Percentiles rank a stretch among this genome's conserved stretches.
phyloP scores from a whole-genome alignment of 192 early-diverging fungal species.

The Chytriomyces confervae region DNA sequence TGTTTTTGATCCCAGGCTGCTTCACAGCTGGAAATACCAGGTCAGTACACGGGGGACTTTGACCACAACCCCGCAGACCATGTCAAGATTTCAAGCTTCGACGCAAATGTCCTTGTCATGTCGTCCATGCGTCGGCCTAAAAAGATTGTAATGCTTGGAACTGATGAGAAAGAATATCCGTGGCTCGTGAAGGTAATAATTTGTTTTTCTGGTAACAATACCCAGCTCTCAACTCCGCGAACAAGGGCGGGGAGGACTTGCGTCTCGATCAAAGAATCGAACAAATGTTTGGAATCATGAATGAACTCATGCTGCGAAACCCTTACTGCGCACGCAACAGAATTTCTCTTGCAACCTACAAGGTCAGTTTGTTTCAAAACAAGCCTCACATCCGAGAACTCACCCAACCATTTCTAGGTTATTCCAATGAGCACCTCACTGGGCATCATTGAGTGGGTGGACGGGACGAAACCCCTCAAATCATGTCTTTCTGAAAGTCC shows the following conservation, averaged over 20 bases:
- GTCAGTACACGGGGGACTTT: constrained; percentile 67
- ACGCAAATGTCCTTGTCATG: constrained; percentile 69
- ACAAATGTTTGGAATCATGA: constrained; percentile 82
- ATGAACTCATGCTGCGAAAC: constrained; percentile 64
- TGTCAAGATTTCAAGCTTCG: constrained; percentile 69
- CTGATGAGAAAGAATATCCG: constrained; percentile 73
- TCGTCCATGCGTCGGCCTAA: constrained; percentile 76
- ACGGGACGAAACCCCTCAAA: constrained; percentile 71
- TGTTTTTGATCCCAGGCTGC: background rate
- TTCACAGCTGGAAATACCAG: constrained; percentile 74
- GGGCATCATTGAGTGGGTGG: constrained; percentile 81
- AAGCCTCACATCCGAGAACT: background rate
- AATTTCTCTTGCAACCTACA: constrained; percentile 71
- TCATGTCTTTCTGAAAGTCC: constrained; percentile 64
- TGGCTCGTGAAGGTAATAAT: constrained; percentile 75
- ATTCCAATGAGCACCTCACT: constrained; percentile 59
- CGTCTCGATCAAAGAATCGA: constrained; percentile 79
- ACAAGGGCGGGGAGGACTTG: constrained; percentile 81
- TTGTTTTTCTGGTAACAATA: background rate
- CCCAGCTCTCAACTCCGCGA: background rate
- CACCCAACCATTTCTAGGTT: constrained; percentile 36
- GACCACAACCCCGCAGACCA: constrained; percentile 58
- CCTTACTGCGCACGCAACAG: constrained; percentile 59
- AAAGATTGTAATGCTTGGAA: constrained; percentile 69
- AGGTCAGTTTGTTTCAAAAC: constrained; percentile 47